phyloP scores from a whole-genome alignment of 1,139 yeast genomes.

The Pichia sp. region DNA sequence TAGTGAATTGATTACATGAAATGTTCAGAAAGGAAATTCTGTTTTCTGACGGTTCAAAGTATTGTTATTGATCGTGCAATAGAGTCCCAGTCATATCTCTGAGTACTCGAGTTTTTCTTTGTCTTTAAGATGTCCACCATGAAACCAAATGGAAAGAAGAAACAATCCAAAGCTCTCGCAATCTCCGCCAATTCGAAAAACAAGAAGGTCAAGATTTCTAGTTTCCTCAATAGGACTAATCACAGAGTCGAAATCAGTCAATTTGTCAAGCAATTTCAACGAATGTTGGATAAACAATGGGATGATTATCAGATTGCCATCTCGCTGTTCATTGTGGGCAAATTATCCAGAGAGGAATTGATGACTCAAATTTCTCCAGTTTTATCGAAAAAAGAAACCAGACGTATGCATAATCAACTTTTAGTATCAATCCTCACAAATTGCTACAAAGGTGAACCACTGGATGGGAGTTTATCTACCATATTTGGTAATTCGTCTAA shows the following conservation, averaged over 20 bases:
- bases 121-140: too few relatives aligned
- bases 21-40: too few relatives aligned
- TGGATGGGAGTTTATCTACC: constrained; percentile 41
- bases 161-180: too few relatives aligned
- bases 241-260: constrained; percentile 69
- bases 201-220: too few relatives aligned
- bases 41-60: too few relatives aligned
- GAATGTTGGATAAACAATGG: constrained; percentile 71
- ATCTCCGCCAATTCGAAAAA: too few relatives aligned
- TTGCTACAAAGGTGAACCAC: constrained; percentile 60
- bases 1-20: too few relatives aligned
- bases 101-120: too few relatives aligned
- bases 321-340: constrained; percentile 70
- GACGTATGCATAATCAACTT: constrained; percentile 69
- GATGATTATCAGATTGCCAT: constrained; percentile 76
- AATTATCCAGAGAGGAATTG: constrained; percentile 69
- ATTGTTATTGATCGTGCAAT: too few relatives aligned
- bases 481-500: constrained; percentile 38
- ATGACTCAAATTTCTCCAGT: constrained; percentile 46
- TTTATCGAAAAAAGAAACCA: constrained; percentile 39
- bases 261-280: constrained; percentile 67
- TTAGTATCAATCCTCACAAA: constrained; percentile 78
- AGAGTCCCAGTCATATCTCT: too few relatives aligned
- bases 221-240: too few relatives aligned
- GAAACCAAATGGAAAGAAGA: too few relatives aligned